Base-by-base conservation (phyloP, 139 green algal species). In the Penium margaritaceum region DNA sequence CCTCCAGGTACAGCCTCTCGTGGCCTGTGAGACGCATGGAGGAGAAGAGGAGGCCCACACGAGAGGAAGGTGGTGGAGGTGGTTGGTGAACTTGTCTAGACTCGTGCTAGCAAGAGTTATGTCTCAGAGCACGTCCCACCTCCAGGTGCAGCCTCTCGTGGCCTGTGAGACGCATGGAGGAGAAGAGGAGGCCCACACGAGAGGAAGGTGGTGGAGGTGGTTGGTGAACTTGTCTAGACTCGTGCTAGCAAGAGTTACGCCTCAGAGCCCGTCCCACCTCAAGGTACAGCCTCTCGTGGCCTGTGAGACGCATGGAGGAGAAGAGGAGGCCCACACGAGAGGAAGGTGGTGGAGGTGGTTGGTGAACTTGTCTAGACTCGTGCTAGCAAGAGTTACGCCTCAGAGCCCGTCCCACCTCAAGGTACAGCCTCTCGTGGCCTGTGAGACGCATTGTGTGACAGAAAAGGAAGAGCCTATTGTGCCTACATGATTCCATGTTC, bases 61-160 rank as follows among this genome's bases (percentile, higher is more conserved):
- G 9, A 36, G 12, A 70, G 62, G 27, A 46, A 70, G 29, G 62
- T 32, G 14, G 15, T 29, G 27, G 58, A 3, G 19, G 27, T n/a
- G 5, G 9, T 21, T 21, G 24, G 46, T 21, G 24, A 21, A 21
- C 46, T 19, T 29, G 19, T n/a, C 46, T 57, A 29, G 19, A 57
- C 46, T 4, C 19, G 19, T 21, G 19, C 46, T 21, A 57, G 19
- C n/a, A 29, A 57, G 19, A 57, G 5, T 91, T 91, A 21, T 67
- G 71, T 21, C 83, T 73, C 37, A 95, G 67, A 51, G 68, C 65
- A 14, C 77, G 67, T 1, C 90, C 92, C 41, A 89, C 87, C 69
- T 92, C 91, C 51, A 95, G 79, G 80, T 95, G 95, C 7, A 95
- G 69, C 0, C 85, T 81, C 83, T 97, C 92, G 29, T 77, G 78